Conservation (phyloP, 1,139 yeast species). For the Citeromyces hawaiiensis region DNA sequence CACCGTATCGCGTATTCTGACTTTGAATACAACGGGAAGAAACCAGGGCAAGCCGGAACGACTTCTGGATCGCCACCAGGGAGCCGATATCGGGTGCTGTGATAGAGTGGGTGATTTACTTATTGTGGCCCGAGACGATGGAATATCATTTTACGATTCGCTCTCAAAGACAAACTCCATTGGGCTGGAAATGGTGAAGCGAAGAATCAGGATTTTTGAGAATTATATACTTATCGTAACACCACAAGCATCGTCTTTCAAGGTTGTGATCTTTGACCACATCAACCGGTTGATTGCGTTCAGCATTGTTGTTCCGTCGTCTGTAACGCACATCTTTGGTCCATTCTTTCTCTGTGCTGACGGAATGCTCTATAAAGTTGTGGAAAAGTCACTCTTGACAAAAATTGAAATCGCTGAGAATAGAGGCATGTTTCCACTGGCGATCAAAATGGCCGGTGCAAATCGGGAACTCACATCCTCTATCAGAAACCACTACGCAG, state of each 20-base stretch:
- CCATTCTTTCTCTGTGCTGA: conserved; percentile 54
- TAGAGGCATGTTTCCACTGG: conserved; percentile 60
- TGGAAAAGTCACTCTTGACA: conserved; percentile 51
- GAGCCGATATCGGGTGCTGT: conserved; percentile 64
- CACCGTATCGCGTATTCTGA: conserved; percentile 56
- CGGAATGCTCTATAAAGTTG: conserved; percentile 58
- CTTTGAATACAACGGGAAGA: conserved; percentile 70
- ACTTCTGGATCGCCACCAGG: conserved; percentile 45
- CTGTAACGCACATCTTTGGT: conserved; percentile 42
- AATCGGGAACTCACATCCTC: conserved; percentile 23
- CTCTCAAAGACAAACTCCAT: conserved; percentile 44
- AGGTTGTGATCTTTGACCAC: conserved; percentile 42
- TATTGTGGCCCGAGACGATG: conserved; percentile 40
- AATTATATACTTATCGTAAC: conserved; percentile 39
- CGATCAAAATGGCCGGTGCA: conserved; percentile 49
- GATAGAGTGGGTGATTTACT: conserved; percentile 27
- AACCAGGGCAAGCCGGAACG: conserved; percentile 58
- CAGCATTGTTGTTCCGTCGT: conserved; percentile 52
- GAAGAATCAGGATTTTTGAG: conserved; percentile 29
- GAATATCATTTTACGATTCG: conserved; percentile 38
- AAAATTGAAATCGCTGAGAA: conserved; percentile 62
- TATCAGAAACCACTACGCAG: conserved; percentile 61
- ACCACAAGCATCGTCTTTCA: conserved; percentile 16
- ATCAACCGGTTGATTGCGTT: conserved; percentile 60
- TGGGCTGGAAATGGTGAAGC: conserved; percentile 47